Base-by-base conservation (phyloP, 352 stramenopile genomes). In the Phytophthora pinifolia region DNA sequence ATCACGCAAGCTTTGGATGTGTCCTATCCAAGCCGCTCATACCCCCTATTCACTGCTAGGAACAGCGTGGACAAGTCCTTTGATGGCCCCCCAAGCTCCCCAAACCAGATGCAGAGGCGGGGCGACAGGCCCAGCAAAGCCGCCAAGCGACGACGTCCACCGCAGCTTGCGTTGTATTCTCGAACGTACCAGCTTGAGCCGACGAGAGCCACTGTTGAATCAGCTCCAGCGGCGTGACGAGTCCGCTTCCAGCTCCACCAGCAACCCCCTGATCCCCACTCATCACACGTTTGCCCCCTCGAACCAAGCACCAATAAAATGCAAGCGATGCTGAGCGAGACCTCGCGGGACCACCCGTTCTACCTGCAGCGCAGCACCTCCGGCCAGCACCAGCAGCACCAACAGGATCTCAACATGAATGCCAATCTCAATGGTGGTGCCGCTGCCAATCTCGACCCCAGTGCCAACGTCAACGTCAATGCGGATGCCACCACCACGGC, bases 281-380 rank as follows among this genome's bases (percentile, higher is more conserved):
- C n/a, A 22, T 6, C 22, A 37, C 29, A 30, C 22, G 44, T 14
- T 38, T 29, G 27, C 13, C 20, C 22, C 7, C 35, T 20, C 13
- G 34, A 38, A 54, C 37, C 41, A 44, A 55, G 12, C 27, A 22
- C 20, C 39, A 55, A 55, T 49, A 54, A 51, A 33, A 73, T 74
- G 65, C 65, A 74, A 67, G 60, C 65, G 5, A 74, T 74, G 65
- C 54, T 74, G 2, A 67, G 54, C 36, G 60, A 74, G 15, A 58
- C 41, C 30, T 41, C 56, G 34, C 55, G 51, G 33, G 65, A 74
- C 17, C 55, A 50, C 1, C 65, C 65, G 36, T 74, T 74, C 52
- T 74, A 70, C 50, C 60, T 74, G 13, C 65, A 70, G 45, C 60
- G 65, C 46, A 67, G 60, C 25, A 52, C 59, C 9, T 46, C 41